Evolutionary conservation across 495 filamentous ascomycete species (phyloP), one percentile per base, ranked within the genome.

Genomic region (Niebla homalea): DNA sequence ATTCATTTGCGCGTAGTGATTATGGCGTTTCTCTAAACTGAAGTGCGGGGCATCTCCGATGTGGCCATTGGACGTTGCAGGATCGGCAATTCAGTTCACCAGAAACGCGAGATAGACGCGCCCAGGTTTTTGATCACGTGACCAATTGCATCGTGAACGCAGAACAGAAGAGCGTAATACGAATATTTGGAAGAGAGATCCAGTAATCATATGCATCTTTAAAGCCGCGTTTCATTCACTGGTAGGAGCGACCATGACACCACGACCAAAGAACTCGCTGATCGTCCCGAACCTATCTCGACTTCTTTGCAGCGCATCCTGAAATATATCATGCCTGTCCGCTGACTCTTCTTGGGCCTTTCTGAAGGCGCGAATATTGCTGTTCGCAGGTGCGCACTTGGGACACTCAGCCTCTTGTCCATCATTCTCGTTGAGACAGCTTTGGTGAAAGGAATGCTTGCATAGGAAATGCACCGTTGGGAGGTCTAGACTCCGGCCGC

Each of bases 381-480:
- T 77, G 66, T 96, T 94, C 23, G 84, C 77, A 39, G 77, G 71
- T 23, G 83, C 82, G 58, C 93, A 97, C 14, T 82, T 69, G 15
- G 90, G 85, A 63, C 92, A 98, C 64, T 94, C 89, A 0, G 78
- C 74, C 21, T 81, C 78, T 22, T 79, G 77, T 18, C 81, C 80
- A 40, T 78, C 82, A 37, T 73, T 71, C 21, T 70, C 72, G 50
- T 82, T 78, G 45, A 93, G 71, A 66, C 87, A 94, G 23, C 85
- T 74, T 65, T 93, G 84, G 62, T 98, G 92, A 72, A 94, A 98
- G 40, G 81, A 87, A 62, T 98, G 92, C 62, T 88, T 92, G 73
- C 92, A 98, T 57, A 97, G 66, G 64, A 97, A 98, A 64, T 98
- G 92, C 41, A 97, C 89, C 0, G 78, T 83, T 3, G 92, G 92